phyloP scores from a whole-genome alignment of 345 rosid species.

The Sisymbrium altissimum region DNA sequence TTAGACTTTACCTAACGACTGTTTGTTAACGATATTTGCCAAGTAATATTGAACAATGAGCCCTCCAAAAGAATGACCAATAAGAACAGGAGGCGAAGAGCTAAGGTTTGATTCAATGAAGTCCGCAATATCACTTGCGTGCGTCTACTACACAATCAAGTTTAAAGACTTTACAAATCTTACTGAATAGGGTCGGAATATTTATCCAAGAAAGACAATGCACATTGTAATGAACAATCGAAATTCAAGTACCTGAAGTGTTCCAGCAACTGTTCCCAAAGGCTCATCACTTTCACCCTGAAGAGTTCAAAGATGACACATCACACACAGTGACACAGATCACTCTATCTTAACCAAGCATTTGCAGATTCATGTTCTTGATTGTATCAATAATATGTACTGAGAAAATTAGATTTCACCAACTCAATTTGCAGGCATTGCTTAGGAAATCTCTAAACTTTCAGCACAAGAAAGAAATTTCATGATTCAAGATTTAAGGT shows the following conservation, averaged over 20 bases:
- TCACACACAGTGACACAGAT: too few relatives aligned
- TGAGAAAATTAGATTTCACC: too few relatives aligned
- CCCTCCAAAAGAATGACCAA: conserved; percentile 95
- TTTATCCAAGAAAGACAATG: neutral
- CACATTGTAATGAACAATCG: neutral
- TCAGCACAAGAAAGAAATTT: too few relatives aligned
- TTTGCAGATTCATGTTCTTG: neutral
- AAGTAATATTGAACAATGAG: conserved; percentile 75
- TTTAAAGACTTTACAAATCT: neutral
- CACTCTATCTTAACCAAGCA: neutral
- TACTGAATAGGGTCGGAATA: neutral
- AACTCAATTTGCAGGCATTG: too few relatives aligned
- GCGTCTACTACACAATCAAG: conserved; percentile 66
- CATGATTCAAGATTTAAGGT: too few relatives aligned
- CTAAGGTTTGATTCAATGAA: conserved; percentile 55
- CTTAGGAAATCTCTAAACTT: too few relatives aligned
- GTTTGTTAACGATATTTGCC: conserved; percentile 46
- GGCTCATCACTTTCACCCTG: conserved; percentile 94
- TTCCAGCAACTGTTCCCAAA: conserved; percentile 58
- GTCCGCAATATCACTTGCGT: conserved; percentile 78
- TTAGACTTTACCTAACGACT: conserved; percentile 33
- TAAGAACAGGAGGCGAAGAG: conserved; percentile 57
- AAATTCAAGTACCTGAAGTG: conserved; percentile 59
- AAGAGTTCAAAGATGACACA: conserved; percentile 4
- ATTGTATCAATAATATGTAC: neutral